These are phyloP conservation scores for Scytalidium sp. DNA, from an alignment of 2,329 filamentous ascomycete genomes.

Conservation along the genomic window DNA sequence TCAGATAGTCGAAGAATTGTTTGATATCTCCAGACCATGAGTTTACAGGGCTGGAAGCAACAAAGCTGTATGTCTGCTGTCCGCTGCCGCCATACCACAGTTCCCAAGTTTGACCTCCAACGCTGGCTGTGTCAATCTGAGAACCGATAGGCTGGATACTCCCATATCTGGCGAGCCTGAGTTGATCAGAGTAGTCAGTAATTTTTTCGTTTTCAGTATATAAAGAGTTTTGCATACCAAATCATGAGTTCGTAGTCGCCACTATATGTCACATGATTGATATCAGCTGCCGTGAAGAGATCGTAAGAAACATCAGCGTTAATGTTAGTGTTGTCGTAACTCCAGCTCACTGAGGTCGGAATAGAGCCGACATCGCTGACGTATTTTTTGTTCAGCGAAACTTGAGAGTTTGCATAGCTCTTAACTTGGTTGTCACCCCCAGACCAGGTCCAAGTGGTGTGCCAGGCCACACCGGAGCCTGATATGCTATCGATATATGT, in stretches of 20 bases:
- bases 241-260: conserved; percentile 63
- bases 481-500: conserved; percentile 32
- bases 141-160: not conserved
- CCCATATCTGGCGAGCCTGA: not conserved
- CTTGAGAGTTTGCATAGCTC: conserved; percentile 37
- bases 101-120: conserved; percentile 46
- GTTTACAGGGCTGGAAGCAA: conserved; percentile 41
- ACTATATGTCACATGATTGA: conserved; percentile 35
- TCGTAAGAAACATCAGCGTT: conserved; percentile 60
- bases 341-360: conserved; percentile 4
- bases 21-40: conserved; percentile 55
- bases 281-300: conserved; percentile 54
- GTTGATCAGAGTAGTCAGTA: not conserved
- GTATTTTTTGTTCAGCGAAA: conserved; percentile 15
- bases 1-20: conserved; percentile 55
- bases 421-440: conserved; percentile 35
- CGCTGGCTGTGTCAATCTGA: conserved; percentile 11
- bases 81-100: conserved; percentile 58
- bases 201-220: not conserved
- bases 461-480: conserved; percentile 33
- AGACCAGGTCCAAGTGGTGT: conserved; percentile 36
- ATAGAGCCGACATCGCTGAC: not conserved
- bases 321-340: conserved; percentile 46
- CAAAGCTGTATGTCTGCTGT: conserved; percentile 56
- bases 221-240: conserved; percentile 42